Conservation (phyloP, 345 rosid genomes). For the Sisymbrium irio region DNA sequence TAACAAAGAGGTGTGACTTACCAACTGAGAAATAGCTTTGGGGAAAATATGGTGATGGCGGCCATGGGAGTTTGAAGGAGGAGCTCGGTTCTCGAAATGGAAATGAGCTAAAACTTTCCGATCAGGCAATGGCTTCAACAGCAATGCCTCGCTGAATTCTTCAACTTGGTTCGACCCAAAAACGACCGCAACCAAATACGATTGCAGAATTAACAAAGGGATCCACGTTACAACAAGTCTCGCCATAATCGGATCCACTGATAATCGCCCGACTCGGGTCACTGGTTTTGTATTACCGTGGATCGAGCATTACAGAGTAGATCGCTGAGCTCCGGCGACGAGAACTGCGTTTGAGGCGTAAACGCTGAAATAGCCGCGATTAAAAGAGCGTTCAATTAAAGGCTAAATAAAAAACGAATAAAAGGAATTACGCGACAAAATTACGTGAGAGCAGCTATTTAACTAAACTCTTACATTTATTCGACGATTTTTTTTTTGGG, state of each 20-base stretch:
- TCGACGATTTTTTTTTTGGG: neutral
- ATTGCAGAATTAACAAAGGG: slow-evolving; percentile 22
- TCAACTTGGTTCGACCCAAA: slow-evolving; percentile 49
- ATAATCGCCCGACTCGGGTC: neutral
- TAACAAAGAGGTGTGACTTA: slow-evolving; percentile 22
- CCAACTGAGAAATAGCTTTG: slow-evolving; percentile 94
- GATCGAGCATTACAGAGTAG: slow-evolving; percentile 21
- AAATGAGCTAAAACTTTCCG: slow-evolving; percentile 82
- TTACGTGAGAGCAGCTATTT: neutral
- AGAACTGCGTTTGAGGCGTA: neutral
- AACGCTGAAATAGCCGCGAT: neutral
- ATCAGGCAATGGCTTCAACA: slow-evolving; percentile 84
- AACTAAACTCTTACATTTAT: neutral
- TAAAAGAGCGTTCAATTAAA: neutral
- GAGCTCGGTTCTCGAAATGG: slow-evolving; percentile 68
- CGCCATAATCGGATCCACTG: slow-evolving; percentile 19
- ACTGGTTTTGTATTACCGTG: neutral
- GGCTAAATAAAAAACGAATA: neutral
- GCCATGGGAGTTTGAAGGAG: slow-evolving; percentile 64
- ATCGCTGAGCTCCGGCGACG: slow-evolving; percentile 27
- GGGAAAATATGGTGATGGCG: slow-evolving; percentile 94
- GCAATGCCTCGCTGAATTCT: slow-evolving; percentile 67
- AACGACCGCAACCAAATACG: slow-evolving; percentile 20
- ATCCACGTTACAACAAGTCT: slow-evolving; percentile 10
- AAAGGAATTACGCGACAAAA: neutral